Percentiles rank a stretch among this genome's conserved stretches.
Conservation (phyloP, 352 stramenopile species). For the Globisporangium camurandrum region DNA sequence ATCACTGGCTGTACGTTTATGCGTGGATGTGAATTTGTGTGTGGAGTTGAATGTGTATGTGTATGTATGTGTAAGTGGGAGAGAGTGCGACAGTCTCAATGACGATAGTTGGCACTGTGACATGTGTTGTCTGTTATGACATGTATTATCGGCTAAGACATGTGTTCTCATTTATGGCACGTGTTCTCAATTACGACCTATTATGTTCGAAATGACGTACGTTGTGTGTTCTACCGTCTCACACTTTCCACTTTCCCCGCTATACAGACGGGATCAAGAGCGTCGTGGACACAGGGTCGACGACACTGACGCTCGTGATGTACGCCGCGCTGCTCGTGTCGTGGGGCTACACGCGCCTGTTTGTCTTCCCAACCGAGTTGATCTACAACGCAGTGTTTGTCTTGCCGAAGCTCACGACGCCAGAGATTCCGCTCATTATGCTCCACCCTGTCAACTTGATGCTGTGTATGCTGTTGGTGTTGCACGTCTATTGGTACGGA, state of each 20-base stretch:
- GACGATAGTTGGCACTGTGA: too few species aligned
- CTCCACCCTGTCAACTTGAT: slow-evolving; percentile 27
- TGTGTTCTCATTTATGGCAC: too few species aligned
- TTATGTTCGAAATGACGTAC: too few species aligned
- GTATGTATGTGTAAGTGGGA: too few species aligned
- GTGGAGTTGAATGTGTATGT: background rate
- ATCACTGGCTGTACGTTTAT: slow-evolving; percentile 37
- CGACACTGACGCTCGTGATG: slow-evolving; percentile 23
- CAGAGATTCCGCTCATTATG: slow-evolving; percentile 21
- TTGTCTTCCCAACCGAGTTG: slow-evolving; percentile 27
- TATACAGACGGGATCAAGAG: slow-evolving; percentile 61
- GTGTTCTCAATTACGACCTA: too few species aligned
- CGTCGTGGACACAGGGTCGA: slow-evolving; percentile 44
- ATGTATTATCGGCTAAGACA: too few species aligned
- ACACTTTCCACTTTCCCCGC: background rate
- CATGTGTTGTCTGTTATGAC: too few species aligned
- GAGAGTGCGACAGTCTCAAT: too few species aligned
- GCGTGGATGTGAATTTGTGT: background rate
- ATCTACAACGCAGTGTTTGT: slow-evolving; percentile 26
- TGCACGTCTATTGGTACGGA: slow-evolving; percentile 35
- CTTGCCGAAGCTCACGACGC: slow-evolving; percentile 21
- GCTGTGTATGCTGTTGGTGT: slow-evolving; percentile 29
- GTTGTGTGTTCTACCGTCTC: too few species aligned
- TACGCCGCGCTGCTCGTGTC: slow-evolving; percentile 26
- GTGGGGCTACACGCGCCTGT: slow-evolving; percentile 31